Percentiles rank a stretch among this genome's conserved stretches.
Conservation (phyloP, 2,329 filamentous ascomycete genomes). For the Fusarium duplospermum region DNA sequence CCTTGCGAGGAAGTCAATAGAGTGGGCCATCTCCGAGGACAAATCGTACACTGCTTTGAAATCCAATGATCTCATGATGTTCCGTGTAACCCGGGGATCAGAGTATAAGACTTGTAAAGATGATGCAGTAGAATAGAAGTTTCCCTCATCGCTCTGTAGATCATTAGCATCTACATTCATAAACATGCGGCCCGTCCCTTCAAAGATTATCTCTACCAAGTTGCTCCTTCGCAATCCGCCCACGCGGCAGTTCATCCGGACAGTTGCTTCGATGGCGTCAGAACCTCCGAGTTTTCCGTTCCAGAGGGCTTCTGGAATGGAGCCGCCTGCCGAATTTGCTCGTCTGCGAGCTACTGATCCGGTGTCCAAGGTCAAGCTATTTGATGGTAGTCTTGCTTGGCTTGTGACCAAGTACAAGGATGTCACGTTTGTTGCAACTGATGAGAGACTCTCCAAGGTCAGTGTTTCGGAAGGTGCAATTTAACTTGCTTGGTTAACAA, state of each 20-base stretch:
- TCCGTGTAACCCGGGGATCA: background rate
- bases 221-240: background rate
- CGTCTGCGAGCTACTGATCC: constrained; percentile 56
- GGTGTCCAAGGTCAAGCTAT: constrained; percentile 58
- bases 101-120: background rate
- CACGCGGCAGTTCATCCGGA: background rate
- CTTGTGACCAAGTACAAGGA: constrained; percentile 61
- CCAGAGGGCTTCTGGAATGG: constrained; percentile 35
- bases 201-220: background rate
- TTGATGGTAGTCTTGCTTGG: constrained; percentile 60
- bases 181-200: background rate
- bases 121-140: background rate
- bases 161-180: background rate
- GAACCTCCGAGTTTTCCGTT: constrained; percentile 34
- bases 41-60: constrained; percentile 13
- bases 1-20: background rate
- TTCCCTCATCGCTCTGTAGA: background rate
- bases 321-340: constrained; percentile 58
- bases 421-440: constrained; percentile 57
- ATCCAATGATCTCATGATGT: constrained; percentile 20
- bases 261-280: background rate
- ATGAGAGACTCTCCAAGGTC: constrained; percentile 60
- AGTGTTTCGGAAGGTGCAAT: background rate
- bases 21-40: background rate
- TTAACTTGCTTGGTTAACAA: background rate